phyloP scores from a whole-genome alignment of 768 basidiomycete species.

The Tulasnella sp. region DNA sequence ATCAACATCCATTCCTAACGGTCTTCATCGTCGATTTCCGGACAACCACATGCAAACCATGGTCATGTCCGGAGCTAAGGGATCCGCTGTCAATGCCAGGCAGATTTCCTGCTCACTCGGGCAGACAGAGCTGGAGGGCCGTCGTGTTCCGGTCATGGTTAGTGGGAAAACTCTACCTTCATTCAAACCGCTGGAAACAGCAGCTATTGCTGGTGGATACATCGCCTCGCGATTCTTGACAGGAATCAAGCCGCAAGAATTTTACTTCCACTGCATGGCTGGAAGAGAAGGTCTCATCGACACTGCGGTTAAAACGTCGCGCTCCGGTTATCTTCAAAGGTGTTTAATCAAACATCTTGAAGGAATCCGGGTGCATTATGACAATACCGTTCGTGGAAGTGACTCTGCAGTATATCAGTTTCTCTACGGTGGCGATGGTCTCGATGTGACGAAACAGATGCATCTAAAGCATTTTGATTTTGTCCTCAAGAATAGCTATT shows the following conservation, averaged over 20 bases:
- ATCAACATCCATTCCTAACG: conserved; percentile 72
- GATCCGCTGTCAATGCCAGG: conserved; percentile 90
- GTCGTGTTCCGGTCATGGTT: conserved; percentile 98
- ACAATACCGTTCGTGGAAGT: conserved; percentile 92
- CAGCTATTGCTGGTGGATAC: conserved; percentile 94
- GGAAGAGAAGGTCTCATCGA: conserved; percentile 98
- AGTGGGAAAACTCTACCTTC: conserved; percentile 97
- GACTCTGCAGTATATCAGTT: conserved; percentile 93
- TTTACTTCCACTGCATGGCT: conserved; percentile 99
- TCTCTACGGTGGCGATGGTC: conserved; percentile 88
- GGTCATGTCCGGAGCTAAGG: conserved; percentile 97
- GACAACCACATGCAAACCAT: conserved; percentile 99
- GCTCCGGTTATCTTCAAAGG: conserved; percentile 94
- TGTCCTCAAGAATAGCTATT: conserved; percentile 70
- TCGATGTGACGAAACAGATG: conserved; percentile 96
- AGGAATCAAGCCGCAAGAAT: conserved; percentile 95
- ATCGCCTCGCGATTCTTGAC: conserved; percentile 98
- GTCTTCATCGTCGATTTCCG: conserved; percentile 86
- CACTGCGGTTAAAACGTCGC: conserved; percentile 96
- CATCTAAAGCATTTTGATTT: conserved; percentile 86
- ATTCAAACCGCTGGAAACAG: conserved; percentile 96
- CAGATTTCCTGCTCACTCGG: conserved; percentile 98
- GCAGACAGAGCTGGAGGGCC: conserved; percentile 95
- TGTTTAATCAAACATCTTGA: conserved; percentile 98
- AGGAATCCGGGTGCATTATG: conserved; percentile 92